Base-by-base conservation (phyloP, 768 basidiomycete species). In the Pilatotrama ljubarskyi region DNA sequence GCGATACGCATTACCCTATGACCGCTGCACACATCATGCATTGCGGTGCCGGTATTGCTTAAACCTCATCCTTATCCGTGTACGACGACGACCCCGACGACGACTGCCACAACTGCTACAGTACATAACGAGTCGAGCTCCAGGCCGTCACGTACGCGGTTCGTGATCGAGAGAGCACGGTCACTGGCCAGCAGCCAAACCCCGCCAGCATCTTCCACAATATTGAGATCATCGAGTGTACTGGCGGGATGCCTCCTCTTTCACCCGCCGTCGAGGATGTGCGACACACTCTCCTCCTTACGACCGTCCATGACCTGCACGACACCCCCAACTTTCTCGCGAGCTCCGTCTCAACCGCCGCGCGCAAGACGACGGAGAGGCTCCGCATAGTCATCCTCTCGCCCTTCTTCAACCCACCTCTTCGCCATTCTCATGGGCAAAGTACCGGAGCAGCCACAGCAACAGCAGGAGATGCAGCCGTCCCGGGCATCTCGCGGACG, bases 301-400 rank as follows among this genome's bases (percentile, higher is more conserved):
- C 84, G 38, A 81, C 81, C 11, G 66, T 88, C 53, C 77, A 79
- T 17, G 73, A 70, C 47, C 77, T 87, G 25, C 51, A 61, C 66
- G 73, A 77, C 36, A 67, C 76, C 0, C 87, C 88, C 11, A 77
- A 78, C 68, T 82, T 83, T 64, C 82, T 91, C 44, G 76, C 78
- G 1, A 72, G 82, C 6, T 76, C 80, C 57, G 84, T 91, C 59
- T 68, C 77, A 14, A 69, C 76, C 14, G 87, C 86, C 11, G 75
- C 82, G 56, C 15, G 64, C 74, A 6, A 74, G 43, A 81, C 87
- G 1, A 72, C 74, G 6, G 70, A 79, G 17, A 74, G 77, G 11
- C 84, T 92, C 66, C 69, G 83, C 53, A 81, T 92, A 68, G 70
- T 90, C 63, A 80, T 92, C 62, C 75, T 89, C 69, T 86, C 88